Percentiles rank a stretch among this genome's conserved stretches.
These are phyloP conservation scores for Trichoderma koningii DNA, from an alignment of 2,329 filamentous ascomycete genomes.

Conservation along the genomic window DNA sequence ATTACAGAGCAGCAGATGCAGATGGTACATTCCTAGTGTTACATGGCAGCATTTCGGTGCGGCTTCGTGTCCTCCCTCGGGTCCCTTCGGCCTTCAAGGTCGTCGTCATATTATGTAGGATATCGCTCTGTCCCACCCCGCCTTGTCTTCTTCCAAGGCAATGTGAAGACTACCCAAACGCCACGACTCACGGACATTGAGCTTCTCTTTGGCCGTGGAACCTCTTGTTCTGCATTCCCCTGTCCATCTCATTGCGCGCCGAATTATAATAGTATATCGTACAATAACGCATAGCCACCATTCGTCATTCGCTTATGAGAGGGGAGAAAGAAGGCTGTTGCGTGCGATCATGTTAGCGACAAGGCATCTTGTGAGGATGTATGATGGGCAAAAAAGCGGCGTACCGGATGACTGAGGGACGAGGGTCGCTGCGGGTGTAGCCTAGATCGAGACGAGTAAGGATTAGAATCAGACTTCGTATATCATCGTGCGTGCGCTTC, in stretches of 20 bases:
- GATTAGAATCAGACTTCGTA: constrained; percentile 33
- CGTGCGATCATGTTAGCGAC: constrained; percentile 31
- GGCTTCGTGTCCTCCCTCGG: background rate
- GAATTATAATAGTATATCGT: constrained; percentile 23
- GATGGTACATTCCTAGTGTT: constrained; percentile 27
- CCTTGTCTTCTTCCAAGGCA: background rate
- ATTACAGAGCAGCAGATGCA: constrained; percentile 17
- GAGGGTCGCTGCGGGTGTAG: constrained; percentile 91
- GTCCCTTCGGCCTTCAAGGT: background rate
- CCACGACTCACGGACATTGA: constrained; percentile 33
- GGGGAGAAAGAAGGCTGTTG: constrained; percentile 62
- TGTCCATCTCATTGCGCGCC: background rate
- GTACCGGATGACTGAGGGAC: constrained; percentile 69
- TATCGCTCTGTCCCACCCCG: constrained; percentile 8
- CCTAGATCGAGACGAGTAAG: constrained; percentile 51
- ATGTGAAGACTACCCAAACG: constrained; percentile 31
- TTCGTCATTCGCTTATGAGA: constrained; percentile 51
- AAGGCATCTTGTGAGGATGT: background rate
- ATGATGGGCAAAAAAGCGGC: constrained; percentile 29
- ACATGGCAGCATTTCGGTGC: constrained; percentile 20
- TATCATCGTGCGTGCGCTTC: constrained; percentile 11
- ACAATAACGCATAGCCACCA: constrained; percentile 16
- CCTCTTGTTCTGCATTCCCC: background rate
- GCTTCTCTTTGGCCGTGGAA: constrained; percentile 21
- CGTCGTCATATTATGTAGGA: background rate